These are phyloP conservation scores for Saccharomycopsis fermentans DNA, from an alignment of 805 yeast species.

Conservation along the genomic window DNA sequence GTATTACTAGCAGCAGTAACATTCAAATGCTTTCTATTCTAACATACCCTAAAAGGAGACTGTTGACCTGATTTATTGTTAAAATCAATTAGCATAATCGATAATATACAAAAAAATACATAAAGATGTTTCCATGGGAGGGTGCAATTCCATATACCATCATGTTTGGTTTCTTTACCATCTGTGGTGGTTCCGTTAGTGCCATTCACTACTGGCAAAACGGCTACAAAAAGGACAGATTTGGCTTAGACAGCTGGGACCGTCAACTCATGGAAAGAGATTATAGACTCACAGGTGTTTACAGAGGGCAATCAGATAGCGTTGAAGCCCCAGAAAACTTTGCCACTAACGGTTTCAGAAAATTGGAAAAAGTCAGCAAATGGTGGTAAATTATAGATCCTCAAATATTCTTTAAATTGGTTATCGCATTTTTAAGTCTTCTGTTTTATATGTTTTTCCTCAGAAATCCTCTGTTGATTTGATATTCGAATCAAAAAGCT, in stretches of 20 bases:
- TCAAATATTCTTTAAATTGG: not conserved
- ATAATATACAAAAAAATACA: not conserved
- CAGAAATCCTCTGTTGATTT: too few species aligned
- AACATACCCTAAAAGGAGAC: too few species aligned
- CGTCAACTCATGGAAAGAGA: conserved; percentile 55
- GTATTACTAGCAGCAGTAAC: too few species aligned
- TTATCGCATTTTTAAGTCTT: not conserved
- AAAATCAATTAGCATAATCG: not conserved
- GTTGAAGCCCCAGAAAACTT: conserved; percentile 69
- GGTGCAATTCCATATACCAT: conserved; percentile 53
- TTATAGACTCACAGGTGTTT: conserved; percentile 62
- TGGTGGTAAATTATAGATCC: conserved; percentile 20
- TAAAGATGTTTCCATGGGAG: conserved; percentile 56
- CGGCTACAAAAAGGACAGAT: conserved; percentile 44
- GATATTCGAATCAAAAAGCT: too few species aligned
- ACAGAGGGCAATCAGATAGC: conserved; percentile 56
- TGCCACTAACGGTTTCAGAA: conserved; percentile 51
- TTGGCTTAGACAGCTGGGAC: conserved; percentile 45
- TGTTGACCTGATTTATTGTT: not conserved
- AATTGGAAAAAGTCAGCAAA: conserved; percentile 21
- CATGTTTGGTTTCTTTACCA: conserved; percentile 41
- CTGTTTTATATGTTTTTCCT: not conserved
- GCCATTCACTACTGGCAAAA: conserved; percentile 34
- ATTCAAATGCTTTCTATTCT: too few species aligned
- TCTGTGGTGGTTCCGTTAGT: conserved; percentile 44